Base-by-base conservation (phyloP, 2,329 filamentous ascomycete species). In the Calonectria pteridis region DNA sequence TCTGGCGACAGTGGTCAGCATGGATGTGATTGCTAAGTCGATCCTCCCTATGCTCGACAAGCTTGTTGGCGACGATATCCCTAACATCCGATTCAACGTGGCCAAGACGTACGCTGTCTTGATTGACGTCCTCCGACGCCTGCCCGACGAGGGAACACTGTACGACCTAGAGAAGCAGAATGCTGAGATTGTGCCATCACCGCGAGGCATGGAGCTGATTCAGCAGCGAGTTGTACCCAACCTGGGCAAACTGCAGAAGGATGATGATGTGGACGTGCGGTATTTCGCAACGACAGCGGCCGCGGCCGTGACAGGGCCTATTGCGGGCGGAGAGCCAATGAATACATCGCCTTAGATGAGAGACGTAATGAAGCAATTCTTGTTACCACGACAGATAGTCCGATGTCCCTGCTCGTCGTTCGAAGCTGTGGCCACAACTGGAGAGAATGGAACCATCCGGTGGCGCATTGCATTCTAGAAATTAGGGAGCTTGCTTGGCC, bases 51-150 rank as follows among this genome's bases (percentile, higher is more conserved):
- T 99, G 90, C 92, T 99, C 83, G 95, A 98, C 85, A 95, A 96
- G 87, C 94, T 99, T 69, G 95, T 97, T 67, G 91, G 92, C 58
- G 97, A 99, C 83, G 95, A 97, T 55, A 99, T 99, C 76, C 97
- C 97, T 78, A 99, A 99, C 87, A 99, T 99, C 84, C 95, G 97
- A 66, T 99, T 99, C 91, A 99, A 99, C 85, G 97, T 99, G 62
- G 97, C 97, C 80, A 99, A 99, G 89, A 98, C 97, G 59, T 99
- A 98, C 83, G 92, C 93, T 28, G 93, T 97, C 66, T 88, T 99
- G 73, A 95, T 98, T 81, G 93, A 94, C 79, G 95, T 96, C n/a
- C 90, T 99, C 82, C 95, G 96, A 86, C 94, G 95, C 79, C 90
- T 99, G 70, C 96, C 97, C 3, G 94, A 96, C 69, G 90, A 97